A percentile compares a stretch with the other conserved stretches of the same genome.
Conservation (phyloP, 192 early-diverging fungal species). For the Mortierella antarctica region DNA sequence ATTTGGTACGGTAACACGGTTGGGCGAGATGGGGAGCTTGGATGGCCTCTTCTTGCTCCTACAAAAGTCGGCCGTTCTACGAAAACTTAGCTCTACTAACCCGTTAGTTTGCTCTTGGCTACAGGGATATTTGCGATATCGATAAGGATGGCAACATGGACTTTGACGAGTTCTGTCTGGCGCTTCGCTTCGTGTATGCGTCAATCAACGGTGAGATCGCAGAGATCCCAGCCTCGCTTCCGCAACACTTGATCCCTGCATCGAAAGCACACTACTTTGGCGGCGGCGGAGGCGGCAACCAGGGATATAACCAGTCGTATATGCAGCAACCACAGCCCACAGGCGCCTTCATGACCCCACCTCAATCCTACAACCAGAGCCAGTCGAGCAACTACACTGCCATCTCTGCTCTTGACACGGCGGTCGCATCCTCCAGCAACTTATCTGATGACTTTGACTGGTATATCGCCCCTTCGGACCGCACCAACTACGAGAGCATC, state of each 20-base stretch:
- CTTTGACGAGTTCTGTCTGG: slow-evolving; percentile 86
- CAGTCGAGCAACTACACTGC: slow-evolving; percentile 35
- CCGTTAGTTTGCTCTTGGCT: not conserved
- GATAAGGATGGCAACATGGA: slow-evolving; percentile 86
- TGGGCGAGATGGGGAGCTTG: not conserved
- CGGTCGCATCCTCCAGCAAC: slow-evolving; percentile 13
- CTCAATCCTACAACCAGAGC: slow-evolving; percentile 19
- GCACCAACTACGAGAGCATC: slow-evolving; percentile 65
- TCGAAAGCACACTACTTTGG: slow-evolving; percentile 67
- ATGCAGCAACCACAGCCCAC: slow-evolving; percentile 55
- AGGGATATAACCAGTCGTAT: slow-evolving; percentile 26
- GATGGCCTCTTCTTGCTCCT: not conserved
- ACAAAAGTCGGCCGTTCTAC: not conserved
- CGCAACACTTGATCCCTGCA: slow-evolving; percentile 72
- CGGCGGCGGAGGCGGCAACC: slow-evolving; percentile 14
- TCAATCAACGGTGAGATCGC: slow-evolving; percentile 65
- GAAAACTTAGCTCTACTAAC: not conserved
- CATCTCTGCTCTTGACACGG: slow-evolving; percentile 39
- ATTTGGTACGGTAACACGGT: slow-evolving; percentile 30
- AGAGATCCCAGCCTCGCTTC: slow-evolving; percentile 69
- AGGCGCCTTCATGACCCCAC: slow-evolving; percentile 23
- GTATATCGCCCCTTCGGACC: slow-evolving; percentile 70
- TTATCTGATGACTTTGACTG: slow-evolving; percentile 69
- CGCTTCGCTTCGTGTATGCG: slow-evolving; percentile 80
- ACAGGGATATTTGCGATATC: slow-evolving; percentile 82